Conservation (phyloP, 306 rosid genomes). For the Abrus pulchellus region DNA sequence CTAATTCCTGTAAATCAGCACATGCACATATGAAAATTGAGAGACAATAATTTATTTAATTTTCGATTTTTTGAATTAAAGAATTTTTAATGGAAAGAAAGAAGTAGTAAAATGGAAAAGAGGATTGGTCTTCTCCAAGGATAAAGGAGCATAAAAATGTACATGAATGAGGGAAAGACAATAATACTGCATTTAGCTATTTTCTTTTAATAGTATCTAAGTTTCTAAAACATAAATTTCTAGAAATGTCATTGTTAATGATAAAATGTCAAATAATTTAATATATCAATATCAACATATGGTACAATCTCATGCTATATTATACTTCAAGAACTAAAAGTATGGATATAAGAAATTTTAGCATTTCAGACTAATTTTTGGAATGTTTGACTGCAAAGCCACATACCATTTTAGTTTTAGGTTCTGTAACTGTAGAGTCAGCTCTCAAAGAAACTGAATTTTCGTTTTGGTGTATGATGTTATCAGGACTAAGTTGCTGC, state of each 20-base stretch:
- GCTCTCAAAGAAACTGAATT: slow-evolving; percentile 55
- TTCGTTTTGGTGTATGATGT: slow-evolving; percentile 47
- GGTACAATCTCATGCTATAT: slow-evolving; percentile 16
- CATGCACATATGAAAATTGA: slow-evolving; percentile 31
- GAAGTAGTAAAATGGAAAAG: slow-evolving; percentile 18
- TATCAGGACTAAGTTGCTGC: slow-evolving; percentile 59
- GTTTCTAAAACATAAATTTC: slow-evolving; percentile 22
- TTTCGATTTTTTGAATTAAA: neutral
- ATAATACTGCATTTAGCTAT: slow-evolving; percentile 3
- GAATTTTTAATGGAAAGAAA: slow-evolving; percentile 40
- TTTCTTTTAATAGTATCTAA: slow-evolving; percentile 14
- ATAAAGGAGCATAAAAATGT: slow-evolving; percentile 44
- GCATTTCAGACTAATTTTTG: slow-evolving; percentile 33
- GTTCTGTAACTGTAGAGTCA: slow-evolving; percentile 50
- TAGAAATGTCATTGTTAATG: slow-evolving; percentile 4
- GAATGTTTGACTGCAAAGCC: slow-evolving; percentile 31
- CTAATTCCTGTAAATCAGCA: slow-evolving; percentile 62
- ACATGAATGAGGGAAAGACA: slow-evolving; percentile 36
- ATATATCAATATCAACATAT: slow-evolving; percentile 15
- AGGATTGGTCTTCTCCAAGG: slow-evolving; percentile 24
- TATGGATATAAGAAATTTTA: slow-evolving; percentile 29
- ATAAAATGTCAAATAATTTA: slow-evolving; percentile 23
- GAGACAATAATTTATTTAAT: slow-evolving; percentile 5
- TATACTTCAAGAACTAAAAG: slow-evolving; percentile 34
- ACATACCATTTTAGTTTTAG: slow-evolving; percentile 64